phyloP scores from a whole-genome alignment of 768 basidiomycete species.

The Lentinula edodes region DNA sequence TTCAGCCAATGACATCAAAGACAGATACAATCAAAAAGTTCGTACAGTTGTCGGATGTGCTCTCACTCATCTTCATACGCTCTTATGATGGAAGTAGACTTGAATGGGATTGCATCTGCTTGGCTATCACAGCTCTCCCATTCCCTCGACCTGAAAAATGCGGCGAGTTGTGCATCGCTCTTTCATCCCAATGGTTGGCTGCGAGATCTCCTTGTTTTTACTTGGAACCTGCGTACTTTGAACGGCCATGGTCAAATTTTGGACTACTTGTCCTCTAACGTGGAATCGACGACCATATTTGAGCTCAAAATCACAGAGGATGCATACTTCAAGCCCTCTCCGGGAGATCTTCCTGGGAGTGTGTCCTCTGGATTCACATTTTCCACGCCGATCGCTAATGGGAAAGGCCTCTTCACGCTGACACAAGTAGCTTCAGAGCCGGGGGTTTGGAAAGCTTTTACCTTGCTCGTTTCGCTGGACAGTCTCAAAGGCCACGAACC shows the following conservation, averaged over 20 bases:
- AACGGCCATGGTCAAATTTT: constrained; percentile 26
- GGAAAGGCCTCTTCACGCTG: constrained; percentile 30
- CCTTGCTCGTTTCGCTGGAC: constrained; percentile 24
- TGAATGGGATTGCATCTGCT: background rate
- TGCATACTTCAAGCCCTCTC: constrained; percentile 15
- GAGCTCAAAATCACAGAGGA: constrained; percentile 20
- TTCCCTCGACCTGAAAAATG: constrained; percentile 6
- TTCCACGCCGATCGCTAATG: constrained; percentile 23
- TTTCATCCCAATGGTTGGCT: constrained; percentile 33
- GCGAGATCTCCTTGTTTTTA: constrained; percentile 36
- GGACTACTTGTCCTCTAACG: constrained; percentile 20
- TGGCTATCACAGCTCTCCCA: constrained; percentile 12
- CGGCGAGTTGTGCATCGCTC: constrained; percentile 14
- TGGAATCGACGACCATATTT: constrained; percentile 11
- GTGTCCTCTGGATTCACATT: constrained; percentile 33
- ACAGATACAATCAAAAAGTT: too few species aligned
- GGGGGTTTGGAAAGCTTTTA: constrained; percentile 27
- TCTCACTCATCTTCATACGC: too few species aligned
- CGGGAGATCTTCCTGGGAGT: constrained; percentile 9
- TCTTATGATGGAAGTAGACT: background rate
- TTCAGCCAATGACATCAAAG: too few species aligned
- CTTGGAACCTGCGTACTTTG: constrained; percentile 36
- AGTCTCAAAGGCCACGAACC: constrained; percentile 32
- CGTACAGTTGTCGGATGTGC: too few species aligned
- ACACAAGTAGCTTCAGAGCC: constrained; percentile 17